Percentiles rank a stretch among this genome's conserved stretches.
phyloP scores from a whole-genome alignment of 2,329 filamentous ascomycete genomes.

The Fusarium tanahbumbuense region DNA sequence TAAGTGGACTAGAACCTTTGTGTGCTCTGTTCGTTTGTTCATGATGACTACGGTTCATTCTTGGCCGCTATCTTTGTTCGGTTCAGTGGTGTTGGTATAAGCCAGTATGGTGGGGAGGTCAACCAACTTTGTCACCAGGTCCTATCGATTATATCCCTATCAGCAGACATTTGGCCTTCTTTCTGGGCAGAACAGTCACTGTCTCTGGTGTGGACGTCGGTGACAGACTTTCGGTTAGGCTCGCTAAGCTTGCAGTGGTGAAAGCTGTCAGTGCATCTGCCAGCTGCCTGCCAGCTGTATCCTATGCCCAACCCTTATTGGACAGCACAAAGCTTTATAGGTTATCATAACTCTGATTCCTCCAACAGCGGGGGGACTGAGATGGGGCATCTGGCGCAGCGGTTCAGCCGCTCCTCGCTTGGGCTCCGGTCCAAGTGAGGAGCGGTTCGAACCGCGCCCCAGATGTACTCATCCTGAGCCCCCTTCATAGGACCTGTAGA shows the following conservation, averaged over 20 bases:
- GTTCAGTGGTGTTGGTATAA: neutral
- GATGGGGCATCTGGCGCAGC: conserved; percentile 2
- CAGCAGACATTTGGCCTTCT: neutral
- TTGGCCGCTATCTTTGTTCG: neutral
- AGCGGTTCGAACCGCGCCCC: conserved; percentile 12
- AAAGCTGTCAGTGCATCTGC: neutral
- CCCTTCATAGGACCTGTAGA: conserved; percentile 40
- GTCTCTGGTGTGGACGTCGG: neutral
- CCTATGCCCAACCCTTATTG: neutral
- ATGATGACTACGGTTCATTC: neutral
- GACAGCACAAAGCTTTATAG: conserved; percentile 13
- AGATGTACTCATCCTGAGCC: neutral
- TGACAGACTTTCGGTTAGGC: neutral
- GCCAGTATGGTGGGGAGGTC: neutral
- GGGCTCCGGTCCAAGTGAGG: conserved; percentile 1
- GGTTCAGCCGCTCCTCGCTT: neutral
- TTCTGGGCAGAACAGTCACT: neutral
- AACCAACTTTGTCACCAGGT: neutral
- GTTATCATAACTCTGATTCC: neutral
- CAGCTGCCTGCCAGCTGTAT: conserved; percentile 24
- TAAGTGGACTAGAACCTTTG: neutral
- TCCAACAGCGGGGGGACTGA: conserved; percentile 21
- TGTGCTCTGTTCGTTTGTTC: neutral
- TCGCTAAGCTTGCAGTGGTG: neutral
- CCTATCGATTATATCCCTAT: neutral